Evolutionary conservation across 345 rosid genomes (phyloP).

Genomic region (Ceriops zippeliana): DNA sequence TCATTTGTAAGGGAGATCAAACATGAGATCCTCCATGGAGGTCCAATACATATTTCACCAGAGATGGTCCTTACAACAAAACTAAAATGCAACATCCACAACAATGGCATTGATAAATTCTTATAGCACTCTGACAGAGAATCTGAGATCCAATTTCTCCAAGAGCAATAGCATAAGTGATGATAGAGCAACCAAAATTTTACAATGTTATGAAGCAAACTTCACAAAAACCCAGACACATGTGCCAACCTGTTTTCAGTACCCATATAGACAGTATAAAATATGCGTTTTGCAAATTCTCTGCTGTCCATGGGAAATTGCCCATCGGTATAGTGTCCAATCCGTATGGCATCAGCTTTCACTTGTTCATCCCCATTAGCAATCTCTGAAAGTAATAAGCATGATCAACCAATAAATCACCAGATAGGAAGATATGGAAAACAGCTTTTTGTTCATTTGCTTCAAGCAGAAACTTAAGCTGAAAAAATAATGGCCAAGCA

Average conservation of each 20-base stretch:
- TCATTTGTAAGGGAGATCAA: not conserved
- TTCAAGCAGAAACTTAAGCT: too few species aligned
- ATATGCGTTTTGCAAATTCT: constrained; percentile 88
- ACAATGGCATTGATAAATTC: not conserved
- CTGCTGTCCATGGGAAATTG: constrained; percentile 79
- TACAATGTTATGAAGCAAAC: too few species aligned
- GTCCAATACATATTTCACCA: not conserved
- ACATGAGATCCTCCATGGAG: not conserved
- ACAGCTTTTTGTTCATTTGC: not conserved
- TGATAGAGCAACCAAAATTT: too few species aligned
- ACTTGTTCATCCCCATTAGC: constrained; percentile 88
- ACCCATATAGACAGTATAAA: constrained; percentile 93
- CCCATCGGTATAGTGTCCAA: constrained; percentile 67
- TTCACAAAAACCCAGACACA: not conserved
- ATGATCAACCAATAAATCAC: constrained; percentile 15
- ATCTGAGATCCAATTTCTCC: too few species aligned
- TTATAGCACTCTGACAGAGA: too few species aligned
- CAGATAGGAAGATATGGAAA: not conserved
- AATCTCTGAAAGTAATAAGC: constrained; percentile 49
- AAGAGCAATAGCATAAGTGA: too few species aligned
- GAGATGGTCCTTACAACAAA: too few species aligned
- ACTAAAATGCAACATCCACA: not conserved
- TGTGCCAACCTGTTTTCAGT: constrained; percentile 80
- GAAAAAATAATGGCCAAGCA: too few species aligned
- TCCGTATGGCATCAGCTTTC: constrained; percentile 82